Conservation (phyloP, 176 grass and related monocot genomes). For the Metroxylon sagu region DNA sequence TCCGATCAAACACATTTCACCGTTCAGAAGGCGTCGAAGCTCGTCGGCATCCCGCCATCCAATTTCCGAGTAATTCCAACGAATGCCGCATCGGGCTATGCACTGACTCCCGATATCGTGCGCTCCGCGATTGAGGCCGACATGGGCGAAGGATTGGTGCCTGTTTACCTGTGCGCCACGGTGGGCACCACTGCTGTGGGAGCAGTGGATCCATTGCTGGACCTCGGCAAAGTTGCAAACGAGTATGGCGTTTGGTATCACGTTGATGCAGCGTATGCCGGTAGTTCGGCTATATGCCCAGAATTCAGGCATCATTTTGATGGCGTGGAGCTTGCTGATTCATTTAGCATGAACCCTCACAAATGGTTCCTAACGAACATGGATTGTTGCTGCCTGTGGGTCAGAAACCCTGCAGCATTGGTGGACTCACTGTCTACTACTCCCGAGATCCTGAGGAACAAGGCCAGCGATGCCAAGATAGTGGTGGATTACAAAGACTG, state of each 20-base stretch:
- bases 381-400: conserved; percentile 40
- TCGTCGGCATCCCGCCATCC: conserved; percentile 41
- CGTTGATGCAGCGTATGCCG: conserved; percentile 35
- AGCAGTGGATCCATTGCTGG: background rate
- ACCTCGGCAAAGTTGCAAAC: conserved; percentile 23
- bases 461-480: background rate
- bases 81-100: background rate
- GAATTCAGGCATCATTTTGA: conserved; percentile 25
- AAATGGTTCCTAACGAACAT: conserved; percentile 47
- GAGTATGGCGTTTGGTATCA: conserved; percentile 20
- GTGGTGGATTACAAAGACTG: conserved; percentile 43
- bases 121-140: conserved; percentile 9
- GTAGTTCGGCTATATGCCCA: conserved; percentile 25
- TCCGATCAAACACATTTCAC: conserved; percentile 78
- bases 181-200: conserved; percentile 31
- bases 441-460: conserved; percentile 32
- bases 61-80: conserved; percentile 39
- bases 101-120: conserved; percentile 4
- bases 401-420: background rate
- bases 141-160: conserved; percentile 17
- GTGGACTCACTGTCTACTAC: conserved; percentile 25
- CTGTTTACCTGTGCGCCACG: conserved; percentile 36
- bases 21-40: conserved; percentile 48
- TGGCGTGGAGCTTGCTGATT: conserved; percentile 32
- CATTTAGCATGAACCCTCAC: conserved; percentile 42